Evolutionary conservation across 2,329 filamentous ascomycete genomes (phyloP).

Genomic region (Xylaria sp.): DNA sequence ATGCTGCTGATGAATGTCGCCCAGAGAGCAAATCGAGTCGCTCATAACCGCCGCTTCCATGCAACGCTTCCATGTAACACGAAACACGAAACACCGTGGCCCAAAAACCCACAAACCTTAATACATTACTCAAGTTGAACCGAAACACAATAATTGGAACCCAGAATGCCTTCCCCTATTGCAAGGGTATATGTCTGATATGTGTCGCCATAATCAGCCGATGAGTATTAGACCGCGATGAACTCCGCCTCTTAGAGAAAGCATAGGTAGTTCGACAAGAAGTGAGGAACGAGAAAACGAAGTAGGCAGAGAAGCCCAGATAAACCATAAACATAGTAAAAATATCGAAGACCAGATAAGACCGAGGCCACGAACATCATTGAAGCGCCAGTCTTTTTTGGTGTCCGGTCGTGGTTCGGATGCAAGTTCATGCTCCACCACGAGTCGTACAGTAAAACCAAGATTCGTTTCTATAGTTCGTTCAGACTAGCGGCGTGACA

Average conservation of each 20-base stretch:
- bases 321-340: slow-evolving; percentile 34
- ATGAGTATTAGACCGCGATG: slow-evolving; percentile 42
- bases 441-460: slow-evolving; percentile 17
- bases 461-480: slow-evolving; percentile 16
- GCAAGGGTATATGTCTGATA: slow-evolving; percentile 47
- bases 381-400: no score
- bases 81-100: slow-evolving; percentile 38
- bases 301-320: slow-evolving; percentile 26
- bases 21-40: slow-evolving; percentile 34
- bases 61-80: slow-evolving; percentile 30
- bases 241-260: slow-evolving; percentile 37
- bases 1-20: slow-evolving; percentile 19
- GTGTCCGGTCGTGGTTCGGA: no score
- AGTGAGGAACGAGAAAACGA: slow-evolving; percentile 36
- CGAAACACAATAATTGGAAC: slow-evolving; percentile 41
- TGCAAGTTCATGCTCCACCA: no score
- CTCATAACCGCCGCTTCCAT: slow-evolving; percentile 33
- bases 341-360: slow-evolving; percentile 27
- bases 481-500: not conserved
- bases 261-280: slow-evolving; percentile 34
- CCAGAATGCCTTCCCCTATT: slow-evolving; percentile 38
- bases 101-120: slow-evolving; percentile 39
- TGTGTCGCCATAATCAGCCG: slow-evolving; percentile 43
- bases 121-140: slow-evolving; percentile 45
- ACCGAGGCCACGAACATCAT: slow-evolving; percentile 39